Evolutionary conservation across 2,329 filamentous ascomycete species (phyloP).

Genomic region (Scorias spongiosa): DNA sequence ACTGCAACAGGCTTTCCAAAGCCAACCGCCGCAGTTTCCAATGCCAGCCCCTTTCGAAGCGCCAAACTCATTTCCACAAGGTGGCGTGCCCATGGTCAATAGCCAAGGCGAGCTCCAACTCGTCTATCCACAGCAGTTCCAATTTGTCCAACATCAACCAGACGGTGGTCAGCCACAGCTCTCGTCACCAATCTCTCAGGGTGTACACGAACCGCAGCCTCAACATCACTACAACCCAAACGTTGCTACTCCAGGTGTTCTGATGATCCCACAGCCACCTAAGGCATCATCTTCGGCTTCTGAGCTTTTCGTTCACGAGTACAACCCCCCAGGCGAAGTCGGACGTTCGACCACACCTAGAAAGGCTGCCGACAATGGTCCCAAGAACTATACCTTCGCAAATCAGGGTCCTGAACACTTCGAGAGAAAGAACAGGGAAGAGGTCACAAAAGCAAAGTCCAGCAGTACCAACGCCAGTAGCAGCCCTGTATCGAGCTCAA

Average conservation of each 20-base stretch:
- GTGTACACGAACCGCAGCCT: slow-evolving; percentile 4
- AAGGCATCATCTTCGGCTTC: slow-evolving; percentile 12
- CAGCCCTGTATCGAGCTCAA: neutral
- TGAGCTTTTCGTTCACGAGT: slow-evolving; percentile 32
- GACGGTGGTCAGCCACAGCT: neutral
- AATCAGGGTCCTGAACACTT: slow-evolving; percentile 32
- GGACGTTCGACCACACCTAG: slow-evolving; percentile 19
- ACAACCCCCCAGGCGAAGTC: slow-evolving; percentile 28
- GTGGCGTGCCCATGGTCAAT: slow-evolving; percentile 9
- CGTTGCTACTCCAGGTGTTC: neutral
- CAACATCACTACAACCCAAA: slow-evolving; percentile 15
- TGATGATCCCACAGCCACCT: slow-evolving; percentile 16
- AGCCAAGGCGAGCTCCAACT: slow-evolving; percentile 5
- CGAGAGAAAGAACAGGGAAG: slow-evolving; percentile 15
- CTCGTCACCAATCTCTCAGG: slow-evolving; percentile 3
- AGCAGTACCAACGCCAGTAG: neutral
- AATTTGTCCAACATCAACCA: neutral
- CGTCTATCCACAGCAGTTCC: slow-evolving; percentile 2
- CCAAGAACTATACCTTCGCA: slow-evolving; percentile 33
- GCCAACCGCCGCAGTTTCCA: neutral
- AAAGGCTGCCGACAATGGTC: slow-evolving; percentile 13
- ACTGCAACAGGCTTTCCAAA: neutral
- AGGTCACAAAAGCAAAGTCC: slow-evolving; percentile 12
- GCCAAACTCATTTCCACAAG: slow-evolving; percentile 1
- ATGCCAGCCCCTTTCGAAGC: neutral